phyloP scores from a whole-genome alignment of 202 grass and related monocot species.

The Bolboschoenoplectus hybrid region DNA sequence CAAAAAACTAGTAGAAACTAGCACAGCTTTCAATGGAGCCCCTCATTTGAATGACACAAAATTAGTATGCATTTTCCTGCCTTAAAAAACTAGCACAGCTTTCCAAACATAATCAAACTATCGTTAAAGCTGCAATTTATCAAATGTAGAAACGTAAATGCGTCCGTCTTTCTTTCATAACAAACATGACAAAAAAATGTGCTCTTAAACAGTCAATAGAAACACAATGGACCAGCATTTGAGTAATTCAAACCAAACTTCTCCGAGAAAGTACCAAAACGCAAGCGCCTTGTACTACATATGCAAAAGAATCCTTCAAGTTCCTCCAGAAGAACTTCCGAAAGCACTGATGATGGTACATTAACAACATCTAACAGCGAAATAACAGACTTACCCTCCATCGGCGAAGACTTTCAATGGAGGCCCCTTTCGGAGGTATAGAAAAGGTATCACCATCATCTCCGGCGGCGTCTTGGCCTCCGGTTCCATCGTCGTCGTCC shows the following conservation, averaged over 20 bases:
- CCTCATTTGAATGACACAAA: too few species aligned
- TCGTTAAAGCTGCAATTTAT: not conserved
- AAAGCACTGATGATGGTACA: not conserved
- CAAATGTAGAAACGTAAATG: slow-evolving; percentile 10
- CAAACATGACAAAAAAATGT: not conserved
- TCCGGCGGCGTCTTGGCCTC: slow-evolving; percentile 27
- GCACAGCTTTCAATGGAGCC: too few species aligned
- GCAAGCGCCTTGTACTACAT: not conserved
- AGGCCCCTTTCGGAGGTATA: slow-evolving; percentile 81
- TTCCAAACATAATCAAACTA: not conserved
- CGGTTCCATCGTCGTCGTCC: slow-evolving; percentile 28
- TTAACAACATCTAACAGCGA: not conserved
- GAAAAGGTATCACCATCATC: slow-evolving; percentile 51
- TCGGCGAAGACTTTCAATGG: slow-evolving; percentile 70
- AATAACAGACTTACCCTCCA: slow-evolving; percentile 76
- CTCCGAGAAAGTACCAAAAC: not conserved
- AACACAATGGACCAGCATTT: not conserved
- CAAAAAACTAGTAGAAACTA: too few species aligned
- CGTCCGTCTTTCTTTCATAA: not conserved
- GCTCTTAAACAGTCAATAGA: not conserved
- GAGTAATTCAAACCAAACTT: slow-evolving; percentile 31
- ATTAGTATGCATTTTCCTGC: slow-evolving; percentile 30
- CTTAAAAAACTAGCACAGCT: slow-evolving; percentile 21
- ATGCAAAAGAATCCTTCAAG: slow-evolving; percentile 25
- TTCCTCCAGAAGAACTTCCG: slow-evolving; percentile 10